Conservation (phyloP, 2,329 filamentous ascomycete genomes). For the Aureobasidium mangrovei region DNA sequence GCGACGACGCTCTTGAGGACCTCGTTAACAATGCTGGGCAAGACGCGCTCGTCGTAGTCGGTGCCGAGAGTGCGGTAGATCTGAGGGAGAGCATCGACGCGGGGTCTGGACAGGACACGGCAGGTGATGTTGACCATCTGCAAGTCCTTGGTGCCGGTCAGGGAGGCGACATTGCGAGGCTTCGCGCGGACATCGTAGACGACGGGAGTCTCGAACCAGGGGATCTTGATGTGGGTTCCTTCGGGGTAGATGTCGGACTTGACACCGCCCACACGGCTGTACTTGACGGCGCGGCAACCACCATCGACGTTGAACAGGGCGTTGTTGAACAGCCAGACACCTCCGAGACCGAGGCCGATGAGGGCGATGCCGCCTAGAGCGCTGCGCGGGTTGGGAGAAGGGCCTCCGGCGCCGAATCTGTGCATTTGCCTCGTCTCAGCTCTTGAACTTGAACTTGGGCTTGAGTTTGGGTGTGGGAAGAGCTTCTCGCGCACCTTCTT, state of each 20-base stretch:
- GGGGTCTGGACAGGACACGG: constrained; percentile 89
- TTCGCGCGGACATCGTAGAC: constrained; percentile 97
- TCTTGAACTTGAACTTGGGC: constrained; percentile 16
- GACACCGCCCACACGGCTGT: constrained; percentile 78
- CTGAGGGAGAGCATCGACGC: constrained; percentile 80
- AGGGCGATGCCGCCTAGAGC: constrained; percentile 47
- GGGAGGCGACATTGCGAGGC: constrained; percentile 89
- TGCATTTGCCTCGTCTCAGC: constrained; percentile 11
- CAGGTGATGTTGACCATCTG: constrained; percentile 99
- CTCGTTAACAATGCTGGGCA: constrained; percentile 98
- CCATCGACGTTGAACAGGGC: constrained; percentile 80
- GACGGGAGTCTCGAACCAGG: constrained; percentile 95
- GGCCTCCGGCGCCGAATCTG: constrained; percentile 42
- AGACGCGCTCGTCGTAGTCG: constrained; percentile 95
- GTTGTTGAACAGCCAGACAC: constrained; percentile 50
- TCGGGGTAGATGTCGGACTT: constrained; percentile 93
- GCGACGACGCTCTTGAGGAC: constrained; percentile 97
- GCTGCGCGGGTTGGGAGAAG: constrained; percentile 40
- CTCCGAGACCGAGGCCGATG: constrained; percentile 44
- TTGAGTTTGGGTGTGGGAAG: background rate
- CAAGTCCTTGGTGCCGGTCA: constrained; percentile 97
- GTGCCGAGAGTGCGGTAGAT: constrained; percentile 93
- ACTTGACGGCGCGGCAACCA: constrained; percentile 98
- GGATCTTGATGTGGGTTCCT: constrained; percentile 91
- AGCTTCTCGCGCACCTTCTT: constrained; percentile 26